Evolutionary conservation across 345 rosid species (phyloP), one percentile per base, ranked within the genome.

Genomic region (Populus ilicifolia): DNA sequence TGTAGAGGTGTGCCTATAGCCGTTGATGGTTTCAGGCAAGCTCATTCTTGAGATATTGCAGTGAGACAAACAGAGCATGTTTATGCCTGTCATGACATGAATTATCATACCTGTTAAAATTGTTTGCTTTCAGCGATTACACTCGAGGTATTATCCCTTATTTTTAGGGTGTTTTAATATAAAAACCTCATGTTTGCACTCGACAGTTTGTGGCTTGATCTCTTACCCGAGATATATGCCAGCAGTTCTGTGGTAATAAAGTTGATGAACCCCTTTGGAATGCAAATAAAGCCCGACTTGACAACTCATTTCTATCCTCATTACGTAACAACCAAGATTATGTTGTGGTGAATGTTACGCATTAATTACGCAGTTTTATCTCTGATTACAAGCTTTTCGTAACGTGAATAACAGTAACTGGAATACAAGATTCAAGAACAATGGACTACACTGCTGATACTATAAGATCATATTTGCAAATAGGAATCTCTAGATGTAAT

Each of bases 1-100:
- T 69, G 73, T n/a, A 80, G 74, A 73, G 82, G 81, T 20, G 73
- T 80, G n/a, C 38, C 91, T 4, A 1, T 84, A 73, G 76, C 82
- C 6, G 50, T 78, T 50, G 84, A 73, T 72, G 76, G 75, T 70
- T 52, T 83, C 38, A 87, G 86, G 78, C 75, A 39, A 69, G 71
- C 75, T 66, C 70, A 73, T 72, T 70, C 80, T 67, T 83, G 41
- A 70, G 73, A 80, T 67, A 30, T 36, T 23, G 68, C 63, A 6
- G 66, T 29, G 41, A 78, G 52, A 67, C 17, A 35, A 63, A 61
- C 27, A 54, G 69, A 72, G 44, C 16, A 78, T 62, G n/a, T 70
- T 27, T 48, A 29, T 65, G 41, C 36, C 67, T 16, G 48, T 52
- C 35, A 38, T 27, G 39, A 43, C 11, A 39, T 29, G 6, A 29